Conservation (phyloP, 768 basidiomycete genomes). For the Tricholoma hemisulphureum region DNA sequence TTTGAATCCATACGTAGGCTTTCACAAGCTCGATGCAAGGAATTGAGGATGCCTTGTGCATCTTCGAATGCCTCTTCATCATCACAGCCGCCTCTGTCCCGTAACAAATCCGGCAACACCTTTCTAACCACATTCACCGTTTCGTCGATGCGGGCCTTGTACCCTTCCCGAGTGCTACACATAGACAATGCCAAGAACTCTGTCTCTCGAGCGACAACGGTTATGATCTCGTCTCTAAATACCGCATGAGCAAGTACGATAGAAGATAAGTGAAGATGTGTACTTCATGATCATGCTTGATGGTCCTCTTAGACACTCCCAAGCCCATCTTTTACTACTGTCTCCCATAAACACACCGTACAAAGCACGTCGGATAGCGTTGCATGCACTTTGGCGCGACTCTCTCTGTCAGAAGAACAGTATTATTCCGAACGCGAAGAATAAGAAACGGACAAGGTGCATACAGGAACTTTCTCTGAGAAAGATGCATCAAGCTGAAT, state of each 20-base stretch:
- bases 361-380: slow-evolving; percentile 39
- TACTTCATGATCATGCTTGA: slow-evolving; percentile 12
- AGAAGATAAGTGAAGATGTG: neutral
- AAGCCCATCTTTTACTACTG: slow-evolving; percentile 22
- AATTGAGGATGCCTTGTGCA: slow-evolving; percentile 34
- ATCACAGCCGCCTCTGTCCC: slow-evolving; percentile 21
- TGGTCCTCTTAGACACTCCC: slow-evolving; percentile 15
- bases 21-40: slow-evolving; percentile 26
- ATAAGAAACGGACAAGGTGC: neutral
- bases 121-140: slow-evolving; percentile 36
- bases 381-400: slow-evolving; percentile 36
- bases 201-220: slow-evolving; percentile 40
- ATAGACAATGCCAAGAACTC: slow-evolving; percentile 50
- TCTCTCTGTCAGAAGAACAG: slow-evolving; percentile 25
- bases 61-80: slow-evolving; percentile 36
- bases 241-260: neutral
- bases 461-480: slow-evolving; percentile 44
- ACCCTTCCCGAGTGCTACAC: slow-evolving; percentile 51
- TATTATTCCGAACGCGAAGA: neutral
- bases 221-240: slow-evolving; percentile 42
- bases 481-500: slow-evolving; percentile 38
- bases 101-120: slow-evolving; percentile 20
- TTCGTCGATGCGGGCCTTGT: slow-evolving; percentile 34
- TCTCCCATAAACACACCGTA: slow-evolving; percentile 34
- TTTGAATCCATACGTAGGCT: neutral